Conservation (phyloP, 2,329 filamentous ascomycete genomes). For the Penicillium rolfsii region DNA sequence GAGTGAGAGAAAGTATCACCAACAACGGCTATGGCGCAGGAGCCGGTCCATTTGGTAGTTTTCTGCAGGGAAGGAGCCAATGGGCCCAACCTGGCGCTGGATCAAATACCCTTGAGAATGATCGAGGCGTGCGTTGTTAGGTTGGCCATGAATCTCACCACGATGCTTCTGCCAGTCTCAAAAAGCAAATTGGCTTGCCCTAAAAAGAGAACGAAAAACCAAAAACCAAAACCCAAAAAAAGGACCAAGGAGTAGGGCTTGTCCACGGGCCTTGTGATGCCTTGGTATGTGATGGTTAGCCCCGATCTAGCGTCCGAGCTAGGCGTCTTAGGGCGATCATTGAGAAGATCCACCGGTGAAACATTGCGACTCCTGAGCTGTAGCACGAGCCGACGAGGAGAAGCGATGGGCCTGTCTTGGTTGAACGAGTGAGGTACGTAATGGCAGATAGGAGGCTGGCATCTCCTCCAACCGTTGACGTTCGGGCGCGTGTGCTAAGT, state of each 20-base stretch:
- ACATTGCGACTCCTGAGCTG: slow-evolving; percentile 24
- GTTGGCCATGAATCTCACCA: neutral
- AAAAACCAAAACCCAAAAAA: neutral
- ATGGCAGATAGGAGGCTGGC: slow-evolving; percentile 6
- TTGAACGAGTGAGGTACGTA: slow-evolving; percentile 24
- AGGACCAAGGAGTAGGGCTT: neutral
- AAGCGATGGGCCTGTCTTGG: neutral
- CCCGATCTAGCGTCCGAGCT: slow-evolving; percentile 21
- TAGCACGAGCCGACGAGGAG: neutral
- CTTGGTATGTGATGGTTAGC: slow-evolving; percentile 21
- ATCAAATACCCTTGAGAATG: neutral
- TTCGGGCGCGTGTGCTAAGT: slow-evolving; percentile 2
- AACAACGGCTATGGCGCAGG: slow-evolving; percentile 1
- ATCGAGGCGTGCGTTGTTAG: neutral
- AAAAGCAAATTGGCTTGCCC: too few relatives aligned
- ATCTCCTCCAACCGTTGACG: neutral
- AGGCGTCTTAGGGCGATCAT: slow-evolving; percentile 28
- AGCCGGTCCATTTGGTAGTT: neutral
- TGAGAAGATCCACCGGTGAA: slow-evolving; percentile 28
- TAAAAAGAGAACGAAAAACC: too few relatives aligned
- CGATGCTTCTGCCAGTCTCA: neutral
- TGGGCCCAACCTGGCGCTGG: neutral
- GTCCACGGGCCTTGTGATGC: slow-evolving; percentile 1
- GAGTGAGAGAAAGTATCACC: neutral
- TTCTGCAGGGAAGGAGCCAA: too few relatives aligned